Base-by-base conservation (phyloP, 345 rosid genomes). In the Populus simonii region DNA sequence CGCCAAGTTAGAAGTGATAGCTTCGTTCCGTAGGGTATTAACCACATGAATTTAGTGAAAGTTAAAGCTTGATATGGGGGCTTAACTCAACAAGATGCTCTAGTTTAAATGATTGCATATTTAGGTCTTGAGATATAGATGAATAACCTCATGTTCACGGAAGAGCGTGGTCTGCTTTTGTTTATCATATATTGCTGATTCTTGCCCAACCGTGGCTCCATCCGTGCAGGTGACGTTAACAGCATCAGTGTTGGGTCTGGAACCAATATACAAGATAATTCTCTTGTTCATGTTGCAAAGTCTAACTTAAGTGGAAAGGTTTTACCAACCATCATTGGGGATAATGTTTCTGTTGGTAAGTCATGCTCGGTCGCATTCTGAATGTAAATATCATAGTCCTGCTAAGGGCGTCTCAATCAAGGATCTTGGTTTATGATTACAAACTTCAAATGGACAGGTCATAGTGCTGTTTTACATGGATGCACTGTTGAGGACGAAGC, bases 211-310 rank as follows among this genome's bases (percentile, higher is more conserved):
- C 3, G 11, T 38, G 66, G 23, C 11, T 38, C 31, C 53, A 38
- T 43, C 1, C 74, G 62, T 12, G 59, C 76, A 96, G 94, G 98
- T 80, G 99, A 93, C 83, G 96, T 87, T 80, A 93, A 96, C 88
- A 91, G 85, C 75, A 82, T 92, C 51, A 90, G 81, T 77, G 85
- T 96, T 81, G 98, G 99, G 74, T 87, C 94, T 67, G 90, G 98
- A 83, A 92, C 98, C 73, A 93, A 96, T 85, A 93, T 93, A 83
- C 99, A 96, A 80, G 99, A 96, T 79, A 93, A 96, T 80, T 92
- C 98, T 31, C 94, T 96, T 80, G 94, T 96, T 80, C 97, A 92
- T 80, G 98, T 93, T 66, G 99, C 94, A 70, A 96, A 93, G 83
- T 90, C 99, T 78, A 93, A 93, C 85, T 80, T 96, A 72, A 89